Conservation (phyloP, 176 grass and related monocot species). For the Lolium perenne region DNA sequence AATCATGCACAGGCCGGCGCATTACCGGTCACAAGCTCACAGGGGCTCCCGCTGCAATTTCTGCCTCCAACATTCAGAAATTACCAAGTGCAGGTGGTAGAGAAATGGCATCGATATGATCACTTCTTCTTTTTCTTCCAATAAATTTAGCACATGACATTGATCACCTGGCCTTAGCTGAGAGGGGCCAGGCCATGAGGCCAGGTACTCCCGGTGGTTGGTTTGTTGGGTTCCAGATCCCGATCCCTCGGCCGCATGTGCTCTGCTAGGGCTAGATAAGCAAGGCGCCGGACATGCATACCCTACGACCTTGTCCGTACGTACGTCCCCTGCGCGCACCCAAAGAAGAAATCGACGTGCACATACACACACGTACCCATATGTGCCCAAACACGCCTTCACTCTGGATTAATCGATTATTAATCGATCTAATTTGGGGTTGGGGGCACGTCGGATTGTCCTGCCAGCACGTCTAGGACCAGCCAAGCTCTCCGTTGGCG, state of each 20-base stretch:
- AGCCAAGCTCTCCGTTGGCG: too few relatives aligned
- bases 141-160: too few relatives aligned
- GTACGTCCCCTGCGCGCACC: neutral
- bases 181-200: neutral
- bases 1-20: too few relatives aligned
- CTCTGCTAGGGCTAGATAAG: neutral
- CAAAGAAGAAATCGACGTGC: neutral
- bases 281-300: neutral
- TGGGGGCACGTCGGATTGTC: too few relatives aligned
- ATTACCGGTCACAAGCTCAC: too few relatives aligned
- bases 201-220: neutral
- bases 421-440: too few relatives aligned
- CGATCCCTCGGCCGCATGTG: constrained; percentile 23
- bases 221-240: constrained; percentile 5
- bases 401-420: too few relatives aligned
- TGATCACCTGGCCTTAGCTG: neutral
- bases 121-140: too few relatives aligned
- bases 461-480: too few relatives aligned
- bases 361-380: too few relatives aligned
- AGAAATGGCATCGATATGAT: neutral
- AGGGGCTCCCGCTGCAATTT: neutral
- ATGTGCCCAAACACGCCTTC: neutral
- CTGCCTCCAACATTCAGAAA: neutral
- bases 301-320: constrained; percentile 1
- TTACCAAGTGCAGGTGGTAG: too few relatives aligned